Evolutionary conservation across 192 early-diverging fungal genomes (phyloP).

Genomic region (Coemansia sp.): DNA sequence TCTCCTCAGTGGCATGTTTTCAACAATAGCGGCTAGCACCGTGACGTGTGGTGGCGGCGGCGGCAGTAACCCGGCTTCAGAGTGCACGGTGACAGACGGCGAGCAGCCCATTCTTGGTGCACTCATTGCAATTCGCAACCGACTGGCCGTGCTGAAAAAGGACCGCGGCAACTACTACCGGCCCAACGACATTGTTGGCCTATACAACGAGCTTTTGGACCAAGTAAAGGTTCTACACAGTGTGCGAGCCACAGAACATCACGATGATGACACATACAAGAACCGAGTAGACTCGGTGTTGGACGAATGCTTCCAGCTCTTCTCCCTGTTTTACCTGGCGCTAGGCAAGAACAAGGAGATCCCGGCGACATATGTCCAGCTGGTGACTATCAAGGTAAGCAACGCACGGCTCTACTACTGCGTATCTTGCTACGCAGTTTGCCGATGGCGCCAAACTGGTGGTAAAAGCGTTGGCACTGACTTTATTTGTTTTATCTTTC

Average conservation of each 20-base stretch:
- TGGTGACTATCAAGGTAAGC: slow-evolving; percentile 64
- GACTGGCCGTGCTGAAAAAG: slow-evolving; percentile 68
- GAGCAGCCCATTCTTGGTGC: slow-evolving; percentile 65
- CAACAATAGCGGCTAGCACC: slow-evolving; percentile 11
- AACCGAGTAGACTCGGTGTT: slow-evolving; percentile 65
- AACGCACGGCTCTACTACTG: too few species aligned
- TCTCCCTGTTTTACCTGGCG: slow-evolving; percentile 73
- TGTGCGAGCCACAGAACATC: slow-evolving; percentile 48
- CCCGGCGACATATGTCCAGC: slow-evolving; percentile 71
- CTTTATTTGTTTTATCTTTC: too few species aligned
- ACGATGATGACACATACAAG: slow-evolving; percentile 52
- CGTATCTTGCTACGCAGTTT: too few species aligned
- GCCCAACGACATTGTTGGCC: slow-evolving; percentile 56
- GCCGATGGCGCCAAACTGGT: too few species aligned
- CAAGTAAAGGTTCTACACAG: slow-evolving; percentile 48
- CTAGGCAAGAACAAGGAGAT: slow-evolving; percentile 72
- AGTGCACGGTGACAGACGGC: slow-evolving; percentile 25
- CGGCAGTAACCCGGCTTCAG: slow-evolving; percentile 5
- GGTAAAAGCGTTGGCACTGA: too few species aligned
- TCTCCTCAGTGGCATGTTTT: slow-evolving; percentile 21
- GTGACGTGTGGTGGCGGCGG: neutral
- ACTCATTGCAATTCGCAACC: slow-evolving; percentile 65
- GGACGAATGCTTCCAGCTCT: slow-evolving; percentile 71
- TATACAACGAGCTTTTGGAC: slow-evolving; percentile 59
- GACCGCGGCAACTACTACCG: slow-evolving; percentile 66